Conservation (phyloP, 768 basidiomycete species). For the Scleroderma citrinum region DNA sequence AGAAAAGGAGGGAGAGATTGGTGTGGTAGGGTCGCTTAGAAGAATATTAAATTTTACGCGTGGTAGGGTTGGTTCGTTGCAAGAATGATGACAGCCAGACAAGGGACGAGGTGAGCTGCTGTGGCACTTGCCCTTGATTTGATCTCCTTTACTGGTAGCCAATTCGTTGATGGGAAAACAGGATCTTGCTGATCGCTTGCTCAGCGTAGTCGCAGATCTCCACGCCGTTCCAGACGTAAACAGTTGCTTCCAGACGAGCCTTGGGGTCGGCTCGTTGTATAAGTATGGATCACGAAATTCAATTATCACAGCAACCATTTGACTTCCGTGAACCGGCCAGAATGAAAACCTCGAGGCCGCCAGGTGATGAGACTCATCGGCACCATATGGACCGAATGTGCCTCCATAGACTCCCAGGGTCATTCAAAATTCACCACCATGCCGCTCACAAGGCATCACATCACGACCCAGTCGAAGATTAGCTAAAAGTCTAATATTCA, state of each 20-base stretch:
- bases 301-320: not conserved
- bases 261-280: not conserved
- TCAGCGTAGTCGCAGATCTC: conserved; percentile 7
- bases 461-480: not conserved
- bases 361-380: not conserved
- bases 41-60: not conserved
- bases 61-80: not conserved
- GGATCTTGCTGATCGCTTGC: not conserved
- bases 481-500: conserved; percentile 1
- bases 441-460: not conserved
- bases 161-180: conserved; percentile 1
- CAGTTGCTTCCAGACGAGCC: not conserved
- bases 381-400: not conserved
- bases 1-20: not conserved
- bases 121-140: conserved; percentile 7
- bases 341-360: conserved; percentile 3
- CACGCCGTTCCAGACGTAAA: conserved; percentile 9
- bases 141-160: conserved; percentile 6
- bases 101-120: conserved; percentile 1
- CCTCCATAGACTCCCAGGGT: no score
- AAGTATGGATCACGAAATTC: not conserved
- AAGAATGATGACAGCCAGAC: not conserved
- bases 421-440: not conserved
- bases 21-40: not conserved
- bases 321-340: not conserved